Evolutionary conservation across 352 stramenopile genomes (phyloP), one percentile per base, ranked within the genome.

Genomic region (Sclerospora graminicola): DNA sequence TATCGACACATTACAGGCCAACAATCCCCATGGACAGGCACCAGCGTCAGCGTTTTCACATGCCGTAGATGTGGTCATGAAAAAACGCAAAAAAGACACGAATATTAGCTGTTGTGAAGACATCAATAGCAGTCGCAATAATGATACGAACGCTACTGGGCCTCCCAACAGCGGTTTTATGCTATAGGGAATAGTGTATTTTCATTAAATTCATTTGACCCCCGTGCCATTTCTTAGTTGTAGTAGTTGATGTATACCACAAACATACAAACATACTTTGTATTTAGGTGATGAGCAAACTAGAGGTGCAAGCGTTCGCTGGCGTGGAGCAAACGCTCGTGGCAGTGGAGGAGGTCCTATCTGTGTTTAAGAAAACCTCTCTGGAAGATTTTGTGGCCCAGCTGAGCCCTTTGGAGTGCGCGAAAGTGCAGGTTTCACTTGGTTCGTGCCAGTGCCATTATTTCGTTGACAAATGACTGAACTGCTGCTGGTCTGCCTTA

Each of bases 351-450:
- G 61, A 87, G 54, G 72, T 87, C 39, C 60, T 89, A 13, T 44
- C 65, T 42, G 55, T 84, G 19, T 75, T 89, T 35, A 69, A 62
- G 8, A 48, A 69, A 36, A 64, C 52, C 2, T 68, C 67, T 2
- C 44, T 84, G 33, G 74, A 87, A 51, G 63, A 76, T 18, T 76
- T 84, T 29, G 29, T 75, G 39, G 59, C 69, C 3, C 61, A 76
- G 23, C 60, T 89, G 1, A 70, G 52, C 45, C 70, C 76, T 13
- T 43, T 93, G 19, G 74, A 90, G 45, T 79, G 82, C 28, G 81
- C 81, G 21, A 93, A 91, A 49, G 66, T 89, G 41, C 72, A 90
- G 45, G 81, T 93, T 31, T 85, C 76, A 13, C 48, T 93, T 2
- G 78, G 81, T 93, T 53, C 43, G 60, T 64, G 1, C n/a, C 34